A percentile compares a stretch with the other conserved stretches of the same genome.
Conservation (phyloP, 352 stramenopile genomes). For the Thraustochytrium aureum region DNA sequence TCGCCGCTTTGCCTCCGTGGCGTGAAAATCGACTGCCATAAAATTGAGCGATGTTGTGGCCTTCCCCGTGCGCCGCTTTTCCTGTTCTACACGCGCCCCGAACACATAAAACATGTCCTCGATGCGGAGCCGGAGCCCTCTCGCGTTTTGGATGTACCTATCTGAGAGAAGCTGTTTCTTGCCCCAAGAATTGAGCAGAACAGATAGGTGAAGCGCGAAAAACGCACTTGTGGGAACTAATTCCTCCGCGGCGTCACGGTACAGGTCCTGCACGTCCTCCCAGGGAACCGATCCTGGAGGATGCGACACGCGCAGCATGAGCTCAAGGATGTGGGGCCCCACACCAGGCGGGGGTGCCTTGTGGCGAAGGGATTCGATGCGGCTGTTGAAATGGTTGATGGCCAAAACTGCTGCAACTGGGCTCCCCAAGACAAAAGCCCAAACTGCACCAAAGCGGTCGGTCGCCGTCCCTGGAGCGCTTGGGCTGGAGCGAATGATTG, state of each 20-base stretch:
- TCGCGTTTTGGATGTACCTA: constrained; percentile 10
- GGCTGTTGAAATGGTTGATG: neutral
- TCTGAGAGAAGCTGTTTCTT: constrained; percentile 15
- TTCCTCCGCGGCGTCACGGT: neutral
- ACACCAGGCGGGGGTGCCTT: neutral
- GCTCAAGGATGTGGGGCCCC: no score
- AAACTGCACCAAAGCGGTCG: constrained; percentile 15
- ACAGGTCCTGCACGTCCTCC: neutral
- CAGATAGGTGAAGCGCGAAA: constrained; percentile 5
- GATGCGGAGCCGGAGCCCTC: constrained; percentile 9
- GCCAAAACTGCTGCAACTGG: neutral
- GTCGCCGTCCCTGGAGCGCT: neutral
- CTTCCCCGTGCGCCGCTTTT: constrained; percentile 5
- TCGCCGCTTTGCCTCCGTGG: constrained; percentile 6
- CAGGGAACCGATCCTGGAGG: neutral
- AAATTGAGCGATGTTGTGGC: constrained; percentile 24
- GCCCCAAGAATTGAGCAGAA: constrained; percentile 15
- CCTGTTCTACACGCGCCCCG: neutral
- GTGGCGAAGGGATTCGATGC: neutral
- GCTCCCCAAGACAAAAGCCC: constrained; percentile 20
- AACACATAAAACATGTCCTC: constrained; percentile 37
- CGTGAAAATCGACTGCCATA: constrained; percentile 43
- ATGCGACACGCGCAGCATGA: no score
- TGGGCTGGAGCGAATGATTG: neutral
- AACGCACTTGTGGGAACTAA: constrained; percentile 10